Evolutionary conservation across 306 rosid species (phyloP).

Genomic region (Fagus sylvatica): DNA sequence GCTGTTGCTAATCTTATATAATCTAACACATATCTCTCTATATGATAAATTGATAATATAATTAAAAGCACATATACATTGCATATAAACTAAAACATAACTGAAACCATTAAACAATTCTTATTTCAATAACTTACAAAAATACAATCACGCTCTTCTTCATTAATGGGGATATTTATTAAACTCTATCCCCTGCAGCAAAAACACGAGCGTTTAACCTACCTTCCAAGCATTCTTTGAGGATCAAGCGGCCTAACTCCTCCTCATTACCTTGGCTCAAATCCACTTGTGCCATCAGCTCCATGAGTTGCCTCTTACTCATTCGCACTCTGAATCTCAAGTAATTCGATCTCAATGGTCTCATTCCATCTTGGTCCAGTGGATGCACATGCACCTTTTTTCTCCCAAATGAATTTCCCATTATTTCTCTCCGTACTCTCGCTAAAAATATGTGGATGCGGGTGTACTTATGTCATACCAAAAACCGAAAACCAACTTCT

Average conservation of each 20-base stretch:
- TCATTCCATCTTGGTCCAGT: background rate
- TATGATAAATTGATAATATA: too few species aligned
- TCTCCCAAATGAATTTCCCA: constrained; percentile 45
- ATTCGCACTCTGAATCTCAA: constrained; percentile 42
- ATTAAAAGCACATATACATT: too few species aligned
- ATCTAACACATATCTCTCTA: too few species aligned
- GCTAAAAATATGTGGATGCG: background rate
- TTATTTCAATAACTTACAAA: too few species aligned
- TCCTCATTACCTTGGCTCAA: constrained; percentile 19
- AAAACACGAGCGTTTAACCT: constrained; percentile 32
- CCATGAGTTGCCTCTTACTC: constrained; percentile 31
- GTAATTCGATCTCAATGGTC: background rate
- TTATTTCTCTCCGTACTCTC: background rate
- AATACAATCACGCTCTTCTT: too few species aligned
- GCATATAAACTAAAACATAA: too few species aligned
- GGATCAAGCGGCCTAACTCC: constrained; percentile 34
- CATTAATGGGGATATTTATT: too few species aligned
- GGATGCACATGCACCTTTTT: constrained; percentile 17
- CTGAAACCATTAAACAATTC: too few species aligned
- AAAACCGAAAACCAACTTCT: background rate
- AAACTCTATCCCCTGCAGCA: background rate
- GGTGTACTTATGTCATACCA: background rate
- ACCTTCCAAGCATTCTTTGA: constrained; percentile 40
- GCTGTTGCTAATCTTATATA: too few species aligned
- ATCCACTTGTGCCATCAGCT: constrained; percentile 35